Evolutionary conservation across 345 rosid genomes (phyloP).

Genomic region (Brassica napus): Da-Ae NC_063441.1:11273501-11274000

Average conservation of each 20-base stretch:
- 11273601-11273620: not conserved
- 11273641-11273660: constrained; percentile 47
- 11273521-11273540: constrained; percentile 56
- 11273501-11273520: constrained; percentile 68
- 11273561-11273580: not conserved
- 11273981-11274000: not conserved
- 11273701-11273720: constrained; percentile 67
- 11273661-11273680: constrained; percentile 62
- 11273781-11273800: constrained; percentile 76
- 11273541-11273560: constrained; percentile 55
- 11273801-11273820: constrained; percentile 85
- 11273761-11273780: constrained; percentile 82
- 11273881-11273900: not conserved
- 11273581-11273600: not conserved
- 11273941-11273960: not conserved
- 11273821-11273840: constrained; percentile 70
- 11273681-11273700: constrained; percentile 48
- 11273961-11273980: not conserved
- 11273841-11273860: constrained; percentile 52
- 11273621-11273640: not conserved
- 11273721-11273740: constrained; percentile 79
- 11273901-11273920: not conserved
- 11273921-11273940: not conserved
- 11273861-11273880: not conserved
- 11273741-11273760: constrained; percentile 65